Evolutionary conservation across 176 grass and related monocot genomes (phyloP).

Genomic region (Carex cristatella): DNA sequence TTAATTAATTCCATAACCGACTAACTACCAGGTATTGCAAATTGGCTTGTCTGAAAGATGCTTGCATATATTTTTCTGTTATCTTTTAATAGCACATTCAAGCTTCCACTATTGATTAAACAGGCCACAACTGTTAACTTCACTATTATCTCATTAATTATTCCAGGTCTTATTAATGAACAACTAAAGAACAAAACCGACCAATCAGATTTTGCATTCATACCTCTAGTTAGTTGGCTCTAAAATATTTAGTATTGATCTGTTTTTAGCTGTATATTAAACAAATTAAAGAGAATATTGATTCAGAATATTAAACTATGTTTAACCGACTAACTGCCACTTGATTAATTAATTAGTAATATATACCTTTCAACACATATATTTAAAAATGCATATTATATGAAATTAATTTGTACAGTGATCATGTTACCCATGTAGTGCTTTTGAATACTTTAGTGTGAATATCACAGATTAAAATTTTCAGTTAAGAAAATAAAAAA

Average conservation of each 20-base stretch:
- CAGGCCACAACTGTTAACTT: neutral
- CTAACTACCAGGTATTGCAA: slow-evolving; percentile 24
- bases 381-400: neutral
- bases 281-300: slow-evolving; percentile 1
- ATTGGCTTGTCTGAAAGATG: slow-evolving; percentile 7
- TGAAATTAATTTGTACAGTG: slow-evolving; percentile 2
- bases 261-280: slow-evolving; percentile 10
- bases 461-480: neutral
- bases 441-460: neutral
- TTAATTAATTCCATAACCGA: slow-evolving; percentile 26
- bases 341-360: neutral
- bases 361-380: neutral
- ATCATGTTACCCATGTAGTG: slow-evolving; percentile 21
- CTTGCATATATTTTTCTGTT: slow-evolving; percentile 19
- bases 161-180: slow-evolving; percentile 10
- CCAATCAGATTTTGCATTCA: slow-evolving; percentile 1
- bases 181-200: slow-evolving; percentile 19
- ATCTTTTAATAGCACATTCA: neutral
- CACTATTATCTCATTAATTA: slow-evolving; percentile 17
- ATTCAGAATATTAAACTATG: slow-evolving; percentile 11
- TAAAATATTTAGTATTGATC: slow-evolving; percentile 1
- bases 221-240: slow-evolving; percentile 1
- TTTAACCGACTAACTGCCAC: neutral
- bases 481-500: neutral
- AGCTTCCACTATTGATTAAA: neutral